phyloP scores from a whole-genome alignment of 305 asterid genomes.

The Rubia balearica region DNA sequence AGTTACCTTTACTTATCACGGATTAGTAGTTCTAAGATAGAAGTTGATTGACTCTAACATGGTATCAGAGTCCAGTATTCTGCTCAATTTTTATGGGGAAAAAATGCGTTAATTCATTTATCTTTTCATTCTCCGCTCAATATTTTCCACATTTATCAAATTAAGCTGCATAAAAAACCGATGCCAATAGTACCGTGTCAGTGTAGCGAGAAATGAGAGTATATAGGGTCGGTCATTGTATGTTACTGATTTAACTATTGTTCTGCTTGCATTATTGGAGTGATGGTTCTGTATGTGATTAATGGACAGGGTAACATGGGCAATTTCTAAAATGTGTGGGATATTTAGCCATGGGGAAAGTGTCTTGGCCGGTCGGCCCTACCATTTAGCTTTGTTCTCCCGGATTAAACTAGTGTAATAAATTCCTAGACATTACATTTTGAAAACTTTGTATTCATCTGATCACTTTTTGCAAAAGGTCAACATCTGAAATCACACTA shows the following conservation, averaged over 20 bases:
- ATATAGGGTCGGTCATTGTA: neutral
- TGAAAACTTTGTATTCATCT: neutral
- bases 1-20: no score
- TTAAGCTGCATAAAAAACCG: no score
- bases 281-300: neutral
- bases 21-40: no score
- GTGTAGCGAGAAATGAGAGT: no score
- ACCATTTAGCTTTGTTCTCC: slow-evolving; percentile 26
- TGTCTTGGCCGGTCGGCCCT: slow-evolving; percentile 18
- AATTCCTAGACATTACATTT: neutral
- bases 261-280: neutral
- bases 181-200: no score
- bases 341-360: neutral
- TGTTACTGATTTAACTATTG: neutral
- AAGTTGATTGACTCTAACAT: no score
- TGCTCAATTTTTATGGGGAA: no score
- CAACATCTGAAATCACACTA: slow-evolving; percentile 17
- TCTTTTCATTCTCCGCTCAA: no score
- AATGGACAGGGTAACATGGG: slow-evolving; percentile 10
- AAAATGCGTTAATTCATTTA: no score
- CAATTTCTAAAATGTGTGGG: slow-evolving; percentile 3
- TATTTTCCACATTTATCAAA: no score
- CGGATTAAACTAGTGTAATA: slow-evolving; percentile 8
- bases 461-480: slow-evolving; percentile 8
- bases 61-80: no score